Conservation (phyloP, 1,284 basidiomycete genomes). For the Ganoderma sinense region DNA sequence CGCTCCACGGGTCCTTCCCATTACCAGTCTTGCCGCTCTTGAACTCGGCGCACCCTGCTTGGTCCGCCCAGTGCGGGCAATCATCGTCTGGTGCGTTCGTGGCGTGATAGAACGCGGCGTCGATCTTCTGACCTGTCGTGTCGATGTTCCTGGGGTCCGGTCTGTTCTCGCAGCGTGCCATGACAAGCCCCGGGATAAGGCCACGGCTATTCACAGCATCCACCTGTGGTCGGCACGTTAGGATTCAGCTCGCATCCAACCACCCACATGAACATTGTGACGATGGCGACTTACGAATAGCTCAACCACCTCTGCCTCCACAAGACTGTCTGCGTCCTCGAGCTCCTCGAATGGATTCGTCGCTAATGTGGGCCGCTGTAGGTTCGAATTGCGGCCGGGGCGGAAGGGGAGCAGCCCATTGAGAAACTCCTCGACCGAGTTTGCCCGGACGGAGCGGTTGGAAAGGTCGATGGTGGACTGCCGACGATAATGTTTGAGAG, state of each 20-base stretch:
- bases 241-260: background rate
- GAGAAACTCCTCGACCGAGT: background rate
- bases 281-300: background rate
- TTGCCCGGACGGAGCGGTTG: background rate
- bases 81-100: background rate
- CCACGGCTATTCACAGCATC: background rate
- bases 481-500: background rate
- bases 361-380: background rate
- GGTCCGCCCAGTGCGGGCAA: background rate
- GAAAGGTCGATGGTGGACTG: background rate
- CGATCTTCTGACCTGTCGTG: background rate
- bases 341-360: background rate
- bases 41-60: background rate
- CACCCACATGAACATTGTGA: background rate
- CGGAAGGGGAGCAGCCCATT: background rate
- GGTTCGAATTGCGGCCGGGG: background rate
- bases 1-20: background rate
- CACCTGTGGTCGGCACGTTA: background rate
- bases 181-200: background rate
- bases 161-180: background rate
- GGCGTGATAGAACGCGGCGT: background rate
- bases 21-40: background rate
- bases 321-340: background rate
- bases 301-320: background rate
- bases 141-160: background rate